phyloP scores from a whole-genome alignment of 257 asterid genomes.

The Nicotiana noctiflora region DNA sequence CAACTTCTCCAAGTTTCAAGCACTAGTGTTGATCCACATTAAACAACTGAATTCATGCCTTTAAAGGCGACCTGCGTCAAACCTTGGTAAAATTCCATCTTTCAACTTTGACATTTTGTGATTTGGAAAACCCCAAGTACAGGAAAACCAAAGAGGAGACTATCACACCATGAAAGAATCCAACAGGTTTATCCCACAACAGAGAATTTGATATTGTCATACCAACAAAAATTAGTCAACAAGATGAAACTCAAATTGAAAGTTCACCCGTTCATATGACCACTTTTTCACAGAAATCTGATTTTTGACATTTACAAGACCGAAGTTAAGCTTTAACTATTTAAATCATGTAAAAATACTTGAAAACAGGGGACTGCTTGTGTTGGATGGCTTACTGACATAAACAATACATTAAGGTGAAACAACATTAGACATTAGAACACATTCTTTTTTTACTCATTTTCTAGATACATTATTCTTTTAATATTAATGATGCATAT shows the following conservation, averaged over 20 bases:
- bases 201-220: neutral
- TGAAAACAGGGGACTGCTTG: too few species aligned
- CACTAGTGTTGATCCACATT: neutral
- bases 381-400: too few species aligned
- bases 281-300: too few species aligned
- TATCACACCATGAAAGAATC: neutral
- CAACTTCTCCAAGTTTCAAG: neutral
- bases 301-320: too few species aligned
- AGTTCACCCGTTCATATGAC: neutral
- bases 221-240: neutral
- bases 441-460: too few species aligned
- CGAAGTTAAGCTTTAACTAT: too few species aligned
- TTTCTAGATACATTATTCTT: too few species aligned
- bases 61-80: neutral
- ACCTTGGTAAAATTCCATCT: neutral
- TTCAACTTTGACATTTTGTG: neutral
- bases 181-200: neutral
- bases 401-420: too few species aligned
- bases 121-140: neutral
- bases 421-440: too few species aligned
- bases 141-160: neutral
- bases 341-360: too few species aligned
- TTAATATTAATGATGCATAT: too few species aligned
- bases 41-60: neutral
- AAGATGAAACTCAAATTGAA: neutral